These are phyloP conservation scores for Russula emetica DNA, from an alignment of 768 basidiomycete genomes.

Conservation along the genomic window DNA sequence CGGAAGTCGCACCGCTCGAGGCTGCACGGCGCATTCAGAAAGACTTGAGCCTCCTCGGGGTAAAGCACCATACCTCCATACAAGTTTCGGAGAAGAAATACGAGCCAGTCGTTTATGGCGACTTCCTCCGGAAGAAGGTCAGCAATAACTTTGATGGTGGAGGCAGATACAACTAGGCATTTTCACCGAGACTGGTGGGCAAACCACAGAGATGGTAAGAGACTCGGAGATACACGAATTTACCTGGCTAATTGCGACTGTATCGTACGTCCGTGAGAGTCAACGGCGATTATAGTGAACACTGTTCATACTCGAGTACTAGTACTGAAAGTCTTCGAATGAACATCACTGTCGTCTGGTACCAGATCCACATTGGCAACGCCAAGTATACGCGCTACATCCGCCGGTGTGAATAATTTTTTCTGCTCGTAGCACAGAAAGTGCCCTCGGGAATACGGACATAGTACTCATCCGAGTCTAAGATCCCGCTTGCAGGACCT, in stretches of 20 bases:
- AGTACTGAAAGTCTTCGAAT: background rate
- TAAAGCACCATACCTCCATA: slow-evolving; percentile 22
- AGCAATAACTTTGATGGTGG: slow-evolving; percentile 59
- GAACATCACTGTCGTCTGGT: background rate
- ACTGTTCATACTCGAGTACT: background rate
- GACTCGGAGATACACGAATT: too few relatives aligned
- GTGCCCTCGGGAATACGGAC: too few relatives aligned
- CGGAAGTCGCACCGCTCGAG: slow-evolving; percentile 58
- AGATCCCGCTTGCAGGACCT: too few relatives aligned
- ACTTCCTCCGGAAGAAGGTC: slow-evolving; percentile 72
- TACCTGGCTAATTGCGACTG: too few relatives aligned
- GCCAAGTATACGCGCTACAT: too few relatives aligned
- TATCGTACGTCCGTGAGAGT: slow-evolving; percentile 2
- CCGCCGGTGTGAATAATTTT: too few relatives aligned
- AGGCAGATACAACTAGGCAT: slow-evolving; percentile 34
- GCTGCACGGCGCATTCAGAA: slow-evolving; percentile 50
- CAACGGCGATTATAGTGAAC: background rate
- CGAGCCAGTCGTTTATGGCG: slow-evolving; percentile 64
- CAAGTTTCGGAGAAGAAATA: slow-evolving; percentile 34
- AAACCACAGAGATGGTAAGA: too few relatives aligned
- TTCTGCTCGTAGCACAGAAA: too few relatives aligned
- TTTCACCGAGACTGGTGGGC: too few relatives aligned
- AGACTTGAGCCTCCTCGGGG: slow-evolving; percentile 26
- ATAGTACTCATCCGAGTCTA: too few relatives aligned
- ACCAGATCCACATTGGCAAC: background rate